Base-by-base conservation (phyloP, 345 rosid species). In the Populus davidiana region DNA sequence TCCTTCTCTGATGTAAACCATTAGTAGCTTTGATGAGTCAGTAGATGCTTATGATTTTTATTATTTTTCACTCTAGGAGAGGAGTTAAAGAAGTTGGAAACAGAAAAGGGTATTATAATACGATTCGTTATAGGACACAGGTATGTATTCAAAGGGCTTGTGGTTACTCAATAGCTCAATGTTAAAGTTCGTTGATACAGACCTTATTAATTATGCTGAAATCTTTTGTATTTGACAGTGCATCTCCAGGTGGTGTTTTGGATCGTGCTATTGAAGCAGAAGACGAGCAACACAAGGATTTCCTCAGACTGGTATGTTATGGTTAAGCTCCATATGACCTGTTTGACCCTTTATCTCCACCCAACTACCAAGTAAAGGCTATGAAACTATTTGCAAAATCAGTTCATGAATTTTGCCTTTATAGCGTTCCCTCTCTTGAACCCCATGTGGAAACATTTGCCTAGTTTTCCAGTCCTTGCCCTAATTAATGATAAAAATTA, bases 241-340 rank as follows among this genome's bases (percentile, higher is more conserved):
- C 92, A 67, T 87, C 81, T 49, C 88, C 83, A 33, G 91, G 91
- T 77, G 90, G 93, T 82, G 86, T 91, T 84, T 81, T 89, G 78
- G 97, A 92, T 75, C 93, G 83, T 50, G 91, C 91, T 43, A 83
- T 88, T 35, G 90, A 87, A 8, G 93, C 93, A 70, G 97, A 92
- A 85, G 94, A 90, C 65, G 87, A 81, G 62, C 93, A 86, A 49
- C 89, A 89, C 72, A 87, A 83, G 78, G 97, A 92, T 85, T 90
- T 92, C 78, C 76, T 92, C 33, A 85, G 86, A 78, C 75, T 92
- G 91, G 97, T 92, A 87, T 29, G 82, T 67, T 52, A 23, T 20
- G 20, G 39, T 33, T 54, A 61, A 25, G 50, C 50, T 70, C 20
- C 52, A 23, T 76, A 49, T 41, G 20, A 38, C 21, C 27, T 21